Percentiles rank a stretch among this genome's conserved stretches.
Evolutionary conservation across 805 yeast genomes (phyloP).

Genomic region (Soucietia sequanensis): DNA sequence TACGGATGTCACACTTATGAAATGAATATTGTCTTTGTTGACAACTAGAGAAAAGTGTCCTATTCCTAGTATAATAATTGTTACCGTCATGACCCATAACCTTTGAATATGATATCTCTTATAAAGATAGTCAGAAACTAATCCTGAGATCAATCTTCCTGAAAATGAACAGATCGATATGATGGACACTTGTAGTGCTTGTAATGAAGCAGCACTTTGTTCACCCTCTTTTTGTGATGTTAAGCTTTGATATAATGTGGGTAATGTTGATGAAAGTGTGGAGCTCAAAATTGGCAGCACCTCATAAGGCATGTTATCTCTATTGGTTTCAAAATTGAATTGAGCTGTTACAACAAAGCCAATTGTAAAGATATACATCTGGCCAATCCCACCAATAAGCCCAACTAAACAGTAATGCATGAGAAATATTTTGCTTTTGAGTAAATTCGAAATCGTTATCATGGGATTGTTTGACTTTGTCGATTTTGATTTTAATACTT

Average conservation of each 20-base stretch:
- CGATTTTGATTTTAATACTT: no score
- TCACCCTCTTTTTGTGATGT: no score
- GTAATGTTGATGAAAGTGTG: no score
- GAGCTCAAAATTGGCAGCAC: no score
- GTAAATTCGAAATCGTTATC: constrained; percentile 7
- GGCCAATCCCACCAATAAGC: constrained; percentile 62
- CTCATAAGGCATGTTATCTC: no score
- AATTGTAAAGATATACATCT: constrained; percentile 68
- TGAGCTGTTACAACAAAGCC: constrained; percentile 65
- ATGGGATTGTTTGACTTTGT: background rate
- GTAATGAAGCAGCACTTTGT: constrained; percentile 46
- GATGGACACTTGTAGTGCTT: constrained; percentile 69
- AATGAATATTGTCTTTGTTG: constrained; percentile 24
- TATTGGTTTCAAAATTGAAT: constrained; percentile 28
- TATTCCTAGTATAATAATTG: constrained; percentile 28
- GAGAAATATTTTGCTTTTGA: constrained; percentile 37
- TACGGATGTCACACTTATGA: constrained; percentile 50
- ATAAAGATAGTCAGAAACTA: constrained; percentile 59
- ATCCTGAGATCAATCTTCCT: constrained; percentile 66
- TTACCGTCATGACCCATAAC: constrained; percentile 61
- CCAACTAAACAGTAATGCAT: constrained; percentile 57
- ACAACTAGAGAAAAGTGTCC: constrained; percentile 37
- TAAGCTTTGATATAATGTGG: constrained; percentile 1
- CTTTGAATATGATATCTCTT: constrained; percentile 54
- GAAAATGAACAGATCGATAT: constrained; percentile 63